Conservation (phyloP, 1,139 yeast species). For the Yamadazyma membranifaciens region DNA sequence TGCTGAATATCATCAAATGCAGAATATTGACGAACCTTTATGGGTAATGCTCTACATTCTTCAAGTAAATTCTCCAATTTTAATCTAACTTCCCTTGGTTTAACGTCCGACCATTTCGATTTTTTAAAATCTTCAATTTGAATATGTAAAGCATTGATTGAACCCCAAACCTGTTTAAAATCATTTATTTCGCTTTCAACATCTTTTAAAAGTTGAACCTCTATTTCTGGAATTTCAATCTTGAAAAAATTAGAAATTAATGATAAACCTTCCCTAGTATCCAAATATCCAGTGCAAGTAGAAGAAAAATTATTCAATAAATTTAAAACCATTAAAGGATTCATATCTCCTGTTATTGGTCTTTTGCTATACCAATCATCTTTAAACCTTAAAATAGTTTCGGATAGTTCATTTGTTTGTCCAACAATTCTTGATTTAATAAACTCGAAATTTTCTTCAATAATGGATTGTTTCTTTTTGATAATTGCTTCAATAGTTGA, state of each 20-base stretch:
- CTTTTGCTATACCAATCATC: conserved; percentile 34
- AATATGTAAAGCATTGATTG: conserved; percentile 57
- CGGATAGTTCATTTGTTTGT: conserved; percentile 40
- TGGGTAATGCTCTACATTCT: conserved; percentile 53
- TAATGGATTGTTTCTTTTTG: conserved; percentile 29
- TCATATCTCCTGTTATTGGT: conserved; percentile 35
- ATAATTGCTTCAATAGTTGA: conserved; percentile 45
- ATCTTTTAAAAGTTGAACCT: conserved; percentile 25
- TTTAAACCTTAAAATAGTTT: conserved; percentile 23
- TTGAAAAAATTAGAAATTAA: conserved; percentile 40
- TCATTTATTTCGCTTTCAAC: conserved; percentile 55
- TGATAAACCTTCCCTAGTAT: conserved; percentile 23
- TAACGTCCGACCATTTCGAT: conserved; percentile 51
- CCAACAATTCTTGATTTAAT: conserved; percentile 42
- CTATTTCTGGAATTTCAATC: conserved; percentile 11
- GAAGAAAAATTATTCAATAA: conserved; percentile 44
- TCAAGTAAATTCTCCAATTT: conserved; percentile 52
- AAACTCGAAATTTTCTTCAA: conserved; percentile 44
- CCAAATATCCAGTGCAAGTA: conserved; percentile 18
- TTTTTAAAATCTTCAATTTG: conserved; percentile 44
- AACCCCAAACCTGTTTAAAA: conserved; percentile 63
- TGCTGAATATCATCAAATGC: conserved; percentile 64
- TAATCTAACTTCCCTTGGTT: conserved; percentile 46
- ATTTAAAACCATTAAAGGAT: conserved; percentile 52
- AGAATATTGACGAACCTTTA: conserved; percentile 61